Evolutionary conservation across 2,329 filamentous ascomycete genomes (phyloP), one percentile per base, ranked within the genome.

Genomic region (Hymenoscyphus fructigenus): DNA sequence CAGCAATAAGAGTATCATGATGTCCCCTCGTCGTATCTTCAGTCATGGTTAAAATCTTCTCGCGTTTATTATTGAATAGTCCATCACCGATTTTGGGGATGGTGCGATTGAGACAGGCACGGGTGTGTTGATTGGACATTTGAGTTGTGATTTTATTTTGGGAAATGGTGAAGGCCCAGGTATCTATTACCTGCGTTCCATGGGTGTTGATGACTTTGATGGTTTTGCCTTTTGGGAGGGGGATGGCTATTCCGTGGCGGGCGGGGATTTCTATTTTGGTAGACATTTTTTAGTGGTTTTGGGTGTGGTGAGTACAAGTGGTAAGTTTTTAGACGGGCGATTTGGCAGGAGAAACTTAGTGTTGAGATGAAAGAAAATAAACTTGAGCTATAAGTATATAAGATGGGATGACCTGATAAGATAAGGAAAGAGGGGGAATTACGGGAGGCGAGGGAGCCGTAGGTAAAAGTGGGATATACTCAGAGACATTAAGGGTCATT

Each of bases 1-100:
- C 70, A 9, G 70, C 68, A 62, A 72, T 70, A 44, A 72, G 47
- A 34, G 69, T 72, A 62, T 72, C 70, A 50, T 72, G 70, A 28
- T 66, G 61, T 1, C 70, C 69, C 2, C 7, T 56, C 7, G 68
- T 70, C 14, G 70, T 70, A 62, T 72, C 70, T 58, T 71, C 69
- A 5, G 59, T 57, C 3, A 72, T 17, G 2, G 67, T 69, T 38
- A 72, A 57, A 53, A 72, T 59, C 58, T 66, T 69, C 47, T 68
- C 62, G 0, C 69, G 41, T 62, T 68, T 63, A 26, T 72, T 72
- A 55, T 68, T 67, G 23, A 61, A 70, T 17, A 72, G 38, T 14
- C 66, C 64, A 58, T 71, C 67, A 34, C 69, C 68, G 20, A 66
- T 62, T 62, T 68, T 65, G 7, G 70, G 70, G 41, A 69, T 69